Base-by-base conservation (phyloP, 208 protist species). In the Trypanosomatidae sp. region DNA sequence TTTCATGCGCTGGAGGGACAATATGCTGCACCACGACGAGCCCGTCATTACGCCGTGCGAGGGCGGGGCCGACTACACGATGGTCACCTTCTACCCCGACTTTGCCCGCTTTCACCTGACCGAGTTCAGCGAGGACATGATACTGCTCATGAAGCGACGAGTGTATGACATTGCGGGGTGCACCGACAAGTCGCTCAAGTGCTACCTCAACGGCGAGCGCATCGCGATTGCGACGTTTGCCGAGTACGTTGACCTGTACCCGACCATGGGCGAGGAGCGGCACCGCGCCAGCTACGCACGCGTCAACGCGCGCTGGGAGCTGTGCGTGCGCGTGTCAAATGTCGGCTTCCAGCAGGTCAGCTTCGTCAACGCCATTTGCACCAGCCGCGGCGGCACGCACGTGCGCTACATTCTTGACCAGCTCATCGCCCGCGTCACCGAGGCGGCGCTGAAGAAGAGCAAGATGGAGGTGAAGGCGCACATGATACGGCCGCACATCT, bases 361-460 rank as follows among this genome's bases (percentile, higher is more conserved):
- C 54, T 99, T 99, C 65, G 98, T 99, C 13, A 99, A 99, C 65
- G 88, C 75, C 30, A 99, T 99, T 56, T 88, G 80, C 8, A 99
- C 99, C 4, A 95, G 66, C 4, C 95, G 96, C 23, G 99, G 99
- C 42, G 98, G 98, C 15, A 98, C 80, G 0, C 99, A 99, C 72
- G 98, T 99, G 10, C 92, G 97, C 53, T 94, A 99, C 71, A 85
- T 99, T 11, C 61, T 87, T 13, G 90, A 98, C 43, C 92, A 99
- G 65, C 74, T 99, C 28, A 73, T 93, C 30, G 42, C 82, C 23
- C 78, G 84, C 52, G 64, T 98, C 6, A 70, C 82, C 1, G 90
- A 97, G 38, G 56, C 68, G 33, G 74, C 98, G 11, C 92, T 88
- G 56, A 97, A 98, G 54, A 98, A 98, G 67, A 92, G 83, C 56